These are phyloP conservation scores for Phytophthora tentaculata DNA, from an alignment of 352 stramenopile genomes.

Conservation along the genomic window DNA sequence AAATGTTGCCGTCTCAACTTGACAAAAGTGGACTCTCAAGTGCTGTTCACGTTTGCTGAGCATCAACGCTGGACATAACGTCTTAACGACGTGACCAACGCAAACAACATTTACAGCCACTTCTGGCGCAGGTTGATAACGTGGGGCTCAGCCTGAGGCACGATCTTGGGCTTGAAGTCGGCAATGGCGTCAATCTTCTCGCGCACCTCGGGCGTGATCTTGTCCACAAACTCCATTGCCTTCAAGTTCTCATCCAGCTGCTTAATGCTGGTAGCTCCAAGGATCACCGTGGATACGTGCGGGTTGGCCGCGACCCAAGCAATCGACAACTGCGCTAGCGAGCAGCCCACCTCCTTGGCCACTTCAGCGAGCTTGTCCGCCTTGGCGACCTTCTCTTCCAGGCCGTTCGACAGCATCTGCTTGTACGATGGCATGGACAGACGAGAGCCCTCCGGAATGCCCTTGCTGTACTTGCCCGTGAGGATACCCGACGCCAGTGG, in stretches of 20 bases:
- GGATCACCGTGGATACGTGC: conserved; percentile 70
- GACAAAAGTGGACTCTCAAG: no score
- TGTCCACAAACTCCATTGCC: conserved; percentile 62
- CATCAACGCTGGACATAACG: no score
- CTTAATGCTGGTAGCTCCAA: conserved; percentile 62
- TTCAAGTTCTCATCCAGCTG: conserved; percentile 84
- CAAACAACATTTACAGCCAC: conserved; percentile 39
- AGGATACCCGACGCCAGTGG: conserved; percentile 72
- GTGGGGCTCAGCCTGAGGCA: conserved; percentile 34
- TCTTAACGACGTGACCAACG: no score
- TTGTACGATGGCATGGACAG: conserved; percentile 62
- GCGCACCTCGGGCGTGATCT: conserved; percentile 76
- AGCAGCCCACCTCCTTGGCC: conserved; percentile 69
- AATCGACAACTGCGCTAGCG: conserved; percentile 60
- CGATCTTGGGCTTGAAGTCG: conserved; percentile 45
- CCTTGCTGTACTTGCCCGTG: conserved; percentile 86
- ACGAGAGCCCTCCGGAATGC: conserved; percentile 72
- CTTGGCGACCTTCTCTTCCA: conserved; percentile 58
- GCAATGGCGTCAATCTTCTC: conserved; percentile 75
- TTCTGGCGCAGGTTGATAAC: conserved; percentile 45
- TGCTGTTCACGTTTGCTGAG: not conserved
- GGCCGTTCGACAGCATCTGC: conserved; percentile 50
- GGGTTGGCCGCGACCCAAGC: conserved; percentile 63
- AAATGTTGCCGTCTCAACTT: not conserved
- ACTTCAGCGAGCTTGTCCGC: conserved; percentile 53